Conservation (phyloP, 306 rosid species). For the Carpinus viminea region DNA sequence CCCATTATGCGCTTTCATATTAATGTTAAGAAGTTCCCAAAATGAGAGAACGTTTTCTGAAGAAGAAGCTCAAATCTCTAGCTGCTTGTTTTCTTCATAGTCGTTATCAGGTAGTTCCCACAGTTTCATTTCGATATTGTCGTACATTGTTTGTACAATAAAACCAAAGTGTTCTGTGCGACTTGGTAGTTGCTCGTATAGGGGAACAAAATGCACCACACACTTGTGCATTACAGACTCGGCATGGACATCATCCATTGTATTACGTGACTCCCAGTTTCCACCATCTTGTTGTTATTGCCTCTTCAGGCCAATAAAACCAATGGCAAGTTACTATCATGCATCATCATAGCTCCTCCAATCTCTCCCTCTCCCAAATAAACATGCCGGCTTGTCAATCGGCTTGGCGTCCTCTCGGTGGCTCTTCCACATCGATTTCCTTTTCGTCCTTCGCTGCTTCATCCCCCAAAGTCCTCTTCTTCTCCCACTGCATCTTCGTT, state of each 20-base stretch:
- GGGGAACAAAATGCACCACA: constrained; percentile 84
- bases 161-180: constrained; percentile 90
- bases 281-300: constrained; percentile 77
- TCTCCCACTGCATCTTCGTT: not conserved
- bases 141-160: constrained; percentile 87
- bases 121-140: constrained; percentile 78
- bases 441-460: constrained; percentile 3
- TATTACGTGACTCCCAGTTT: constrained; percentile 84
- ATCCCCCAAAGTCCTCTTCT: constrained; percentile 3
- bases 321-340: constrained; percentile 81
- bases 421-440: constrained; percentile 49
- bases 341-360: constrained; percentile 61
- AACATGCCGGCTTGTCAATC: constrained; percentile 28
- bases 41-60: constrained; percentile 64
- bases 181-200: constrained; percentile 75
- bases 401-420: constrained; percentile 67
- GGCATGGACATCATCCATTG: constrained; percentile 92
- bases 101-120: constrained; percentile 91
- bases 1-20: no score
- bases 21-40: constrained; percentile 67
- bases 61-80: constrained; percentile 83
- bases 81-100: constrained; percentile 76
- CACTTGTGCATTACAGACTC: constrained; percentile 96
- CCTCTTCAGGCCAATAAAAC: constrained; percentile 99
- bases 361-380: constrained; percentile 6